phyloP scores from a whole-genome alignment of 345 rosid genomes.

The Cardiospermum halicacabum region DNA sequence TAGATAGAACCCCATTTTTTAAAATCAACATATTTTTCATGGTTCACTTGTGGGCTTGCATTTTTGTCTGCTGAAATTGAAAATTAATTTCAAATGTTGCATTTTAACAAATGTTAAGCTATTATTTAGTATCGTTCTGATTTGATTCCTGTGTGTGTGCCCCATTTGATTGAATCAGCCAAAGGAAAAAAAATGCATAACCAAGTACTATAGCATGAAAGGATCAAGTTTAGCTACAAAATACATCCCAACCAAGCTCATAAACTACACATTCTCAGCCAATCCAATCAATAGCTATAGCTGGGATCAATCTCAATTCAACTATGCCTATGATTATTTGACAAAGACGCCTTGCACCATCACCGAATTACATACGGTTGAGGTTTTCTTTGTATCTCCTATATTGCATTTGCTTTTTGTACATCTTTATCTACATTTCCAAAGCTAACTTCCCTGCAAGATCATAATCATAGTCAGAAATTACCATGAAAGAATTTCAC shows the following conservation, averaged over 20 bases:
- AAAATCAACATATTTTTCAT: too few species aligned
- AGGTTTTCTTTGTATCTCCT: not conserved
- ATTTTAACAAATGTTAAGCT: too few species aligned
- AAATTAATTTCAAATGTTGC: too few species aligned
- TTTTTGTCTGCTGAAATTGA: too few species aligned
- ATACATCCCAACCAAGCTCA: not conserved
- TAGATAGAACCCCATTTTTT: too few species aligned
- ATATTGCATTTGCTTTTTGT: not conserved
- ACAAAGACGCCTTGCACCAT: not conserved
- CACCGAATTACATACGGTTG: not conserved
- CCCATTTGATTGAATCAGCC: too few species aligned
- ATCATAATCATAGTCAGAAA: not conserved
- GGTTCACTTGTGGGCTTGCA: too few species aligned
- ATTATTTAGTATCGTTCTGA: too few species aligned
- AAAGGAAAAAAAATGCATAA: too few species aligned
- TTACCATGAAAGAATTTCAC: not conserved
- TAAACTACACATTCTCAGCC: not conserved
- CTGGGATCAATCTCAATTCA: not conserved
- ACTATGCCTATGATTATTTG: not conserved
- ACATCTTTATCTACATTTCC: slow-evolving; percentile 3
- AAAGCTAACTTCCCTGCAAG: not conserved
- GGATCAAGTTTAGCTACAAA: not conserved
- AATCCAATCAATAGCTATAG: not conserved
- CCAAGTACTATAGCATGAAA: not conserved
- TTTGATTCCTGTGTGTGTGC: too few species aligned